These are phyloP conservation scores for Xylaria polymorpha DNA, from an alignment of 2,329 filamentous ascomycete genomes.

Conservation along the genomic window DNA sequence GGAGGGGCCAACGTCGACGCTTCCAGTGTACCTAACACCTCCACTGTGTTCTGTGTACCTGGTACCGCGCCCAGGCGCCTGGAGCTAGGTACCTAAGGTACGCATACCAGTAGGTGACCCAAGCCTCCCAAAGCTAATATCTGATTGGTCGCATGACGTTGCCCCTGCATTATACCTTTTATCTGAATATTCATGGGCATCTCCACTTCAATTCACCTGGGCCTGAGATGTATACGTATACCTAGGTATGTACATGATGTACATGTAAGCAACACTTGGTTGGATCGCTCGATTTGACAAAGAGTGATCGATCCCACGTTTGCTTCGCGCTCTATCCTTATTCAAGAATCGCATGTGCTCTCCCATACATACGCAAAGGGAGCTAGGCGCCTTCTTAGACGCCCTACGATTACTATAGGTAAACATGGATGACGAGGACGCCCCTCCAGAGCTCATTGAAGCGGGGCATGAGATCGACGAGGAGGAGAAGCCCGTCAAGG, in stretches of 20 bases:
- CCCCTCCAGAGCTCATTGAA: slow-evolving; percentile 70
- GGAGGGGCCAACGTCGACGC: background rate
- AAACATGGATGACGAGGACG: slow-evolving; percentile 75
- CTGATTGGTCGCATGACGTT: slow-evolving; percentile 1
- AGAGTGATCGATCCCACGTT: background rate
- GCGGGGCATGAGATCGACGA: slow-evolving; percentile 52
- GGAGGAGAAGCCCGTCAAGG: slow-evolving; percentile 69
- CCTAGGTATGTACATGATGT: background rate
- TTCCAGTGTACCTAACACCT: background rate
- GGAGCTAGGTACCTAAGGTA: background rate
- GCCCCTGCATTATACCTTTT: slow-evolving; percentile 7
- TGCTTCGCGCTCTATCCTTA: background rate
- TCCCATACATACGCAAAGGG: background rate
- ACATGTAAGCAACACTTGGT: background rate
- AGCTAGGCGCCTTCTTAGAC: background rate
- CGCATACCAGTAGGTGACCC: background rate
- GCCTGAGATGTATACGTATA: background rate
- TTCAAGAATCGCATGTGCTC: background rate
- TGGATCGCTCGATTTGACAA: background rate
- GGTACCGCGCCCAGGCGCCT: background rate
- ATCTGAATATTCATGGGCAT: background rate
- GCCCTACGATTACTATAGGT: slow-evolving; percentile 54
- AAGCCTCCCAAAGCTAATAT: background rate
- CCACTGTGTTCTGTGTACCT: background rate
- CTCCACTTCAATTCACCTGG: background rate